Evolutionary conservation across 805 yeast species (phyloP), one percentile per base, ranked within the genome.

Genomic region (Metschnikowia noctiluminum): DNA sequence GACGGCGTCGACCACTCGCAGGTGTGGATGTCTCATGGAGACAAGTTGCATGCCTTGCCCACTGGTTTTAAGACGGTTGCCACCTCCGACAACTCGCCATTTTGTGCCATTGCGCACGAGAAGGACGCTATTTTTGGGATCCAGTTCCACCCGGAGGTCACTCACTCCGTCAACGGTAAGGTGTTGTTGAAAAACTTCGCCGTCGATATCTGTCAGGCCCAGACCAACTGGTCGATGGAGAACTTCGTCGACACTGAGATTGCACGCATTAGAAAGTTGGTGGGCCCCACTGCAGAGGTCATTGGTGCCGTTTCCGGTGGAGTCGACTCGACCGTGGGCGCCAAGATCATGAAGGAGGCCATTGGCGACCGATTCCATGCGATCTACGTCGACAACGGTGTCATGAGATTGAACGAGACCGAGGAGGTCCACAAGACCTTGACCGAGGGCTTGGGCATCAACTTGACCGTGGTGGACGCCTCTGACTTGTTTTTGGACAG

Each of bases 11-110:
- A 90, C 70, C 86, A 94, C 75, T 89, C 96, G 51, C 91, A 86
- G 68, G 97, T 94, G 54, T 94, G 99, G 99, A 94, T 94, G 99
- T 91, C 98, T 42, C 99, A 94, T 71, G 96, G 96, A 65, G 99
- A 94, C 74, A 94, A 94, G 78, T 79, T 94, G 63, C 84, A 83
- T 62, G 87, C 92, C 46, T 79, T 94, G 59, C 99, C 99, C 62
- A 78, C 80, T 40, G 96, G 95, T 36, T 94, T 82, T 80, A 82
- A 85, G 68, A 81, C 87, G 52, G 89, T 91, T 53, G 99, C 97
- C 47, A 83, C 89, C 38, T 86, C 97, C 48, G 89, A 79, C 59
- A 94, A 94, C 80, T 94, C 98, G 38, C 99, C 98, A 50, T 94
- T 64, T 73, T 96, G 97, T 61, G 98, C 96, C 66, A 85, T 94